Base-by-base conservation (phyloP, 2,329 filamentous ascomycete species). In the Thielaviopsis euricoi region DNA sequence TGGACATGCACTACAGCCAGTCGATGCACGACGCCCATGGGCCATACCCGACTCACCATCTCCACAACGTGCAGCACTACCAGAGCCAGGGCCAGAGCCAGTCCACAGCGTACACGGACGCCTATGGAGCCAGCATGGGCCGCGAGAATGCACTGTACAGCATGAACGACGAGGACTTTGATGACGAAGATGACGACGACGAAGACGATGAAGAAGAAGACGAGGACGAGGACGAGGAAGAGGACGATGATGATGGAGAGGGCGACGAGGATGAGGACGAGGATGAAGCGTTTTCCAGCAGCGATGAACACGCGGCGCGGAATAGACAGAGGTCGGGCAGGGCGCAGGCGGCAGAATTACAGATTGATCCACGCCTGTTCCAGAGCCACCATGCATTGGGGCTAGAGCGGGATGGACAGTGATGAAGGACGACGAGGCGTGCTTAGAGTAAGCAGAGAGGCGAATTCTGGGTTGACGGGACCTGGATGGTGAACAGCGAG, bases 161-260 rank as follows among this genome's bases (percentile, higher is more conserved):
- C 2, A 64, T 65, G 5, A 63, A 62, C 15, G 65, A 62, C 0
- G 63, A 64, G 2, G 65, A 64, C 10, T 62, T 63, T n/a, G 64
- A 65, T 5, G 60, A 59, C 9, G 61, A 63, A 7, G 65, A 65
- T 7, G 62, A 63, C 1, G 64, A 66, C 25, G 64, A 62, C n/a
- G 63, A 64, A 10, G 60, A 60, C 0, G 65, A 65, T 0, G 65
- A 66, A 12, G 67, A 62, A 1, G 67, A 63, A 13, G 57, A 52
- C 3, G 60, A 62, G 1, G 62, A 60, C 9, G 60, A 62, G 1
- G 60, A 52, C 2, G 53, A 23, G 43, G 59, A 51, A 1, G 64
- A 62, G 9, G 65, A 63, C 0, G 63, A 61, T 4, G 64, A 62
- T 5, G 61, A 64, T 10, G 61, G 61, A 9, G 68, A 67, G 15